A percentile compares a stretch with the other conserved stretches of the same genome.
phyloP scores from a whole-genome alignment of 352 stramenopile species.

The Pythium vanterpoolii region DNA sequence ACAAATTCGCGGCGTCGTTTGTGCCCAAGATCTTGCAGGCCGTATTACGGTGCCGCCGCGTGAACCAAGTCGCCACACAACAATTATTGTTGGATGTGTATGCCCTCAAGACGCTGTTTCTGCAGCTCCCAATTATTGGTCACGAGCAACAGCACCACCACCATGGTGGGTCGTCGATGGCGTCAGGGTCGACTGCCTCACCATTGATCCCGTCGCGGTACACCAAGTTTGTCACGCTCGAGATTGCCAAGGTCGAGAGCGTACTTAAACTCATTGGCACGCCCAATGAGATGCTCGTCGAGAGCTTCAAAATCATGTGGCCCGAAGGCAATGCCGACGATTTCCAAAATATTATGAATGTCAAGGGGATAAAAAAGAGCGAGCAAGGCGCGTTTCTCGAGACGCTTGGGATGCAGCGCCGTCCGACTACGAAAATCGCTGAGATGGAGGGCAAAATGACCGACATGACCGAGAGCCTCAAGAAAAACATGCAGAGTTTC shows the following conservation, averaged over 20 bases:
- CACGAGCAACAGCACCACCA: constrained; percentile 38
- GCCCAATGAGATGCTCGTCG: constrained; percentile 93
- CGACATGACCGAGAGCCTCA: constrained; percentile 83
- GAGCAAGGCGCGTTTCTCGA: constrained; percentile 63
- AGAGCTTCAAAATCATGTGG: constrained; percentile 97
- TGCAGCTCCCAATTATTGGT: constrained; percentile 90
- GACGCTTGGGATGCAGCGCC: constrained; percentile 60
- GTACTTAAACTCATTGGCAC: constrained; percentile 98
- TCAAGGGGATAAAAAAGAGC: constrained; percentile 91
- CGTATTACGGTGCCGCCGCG: constrained; percentile 89
- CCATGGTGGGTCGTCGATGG: constrained; percentile 26
- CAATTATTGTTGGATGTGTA: constrained; percentile 98
- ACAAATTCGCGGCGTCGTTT: constrained; percentile 95
- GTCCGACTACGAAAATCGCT: constrained; percentile 62
- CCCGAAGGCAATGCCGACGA: constrained; percentile 90
- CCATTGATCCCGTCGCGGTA: constrained; percentile 90
- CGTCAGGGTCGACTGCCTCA: constrained; percentile 22
- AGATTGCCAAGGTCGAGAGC: constrained; percentile 95
- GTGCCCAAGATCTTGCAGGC: constrained; percentile 87
- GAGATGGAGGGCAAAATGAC: constrained; percentile 87
- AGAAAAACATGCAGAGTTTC: constrained; percentile 85
- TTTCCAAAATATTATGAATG: constrained; percentile 93
- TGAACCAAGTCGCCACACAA: constrained; percentile 97
- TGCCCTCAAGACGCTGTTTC: constrained; percentile 95
- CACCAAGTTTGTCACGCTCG: constrained; percentile 96